phyloP scores from a whole-genome alignment of 441 rosid genomes.

The Brassica balearica region DNA sequence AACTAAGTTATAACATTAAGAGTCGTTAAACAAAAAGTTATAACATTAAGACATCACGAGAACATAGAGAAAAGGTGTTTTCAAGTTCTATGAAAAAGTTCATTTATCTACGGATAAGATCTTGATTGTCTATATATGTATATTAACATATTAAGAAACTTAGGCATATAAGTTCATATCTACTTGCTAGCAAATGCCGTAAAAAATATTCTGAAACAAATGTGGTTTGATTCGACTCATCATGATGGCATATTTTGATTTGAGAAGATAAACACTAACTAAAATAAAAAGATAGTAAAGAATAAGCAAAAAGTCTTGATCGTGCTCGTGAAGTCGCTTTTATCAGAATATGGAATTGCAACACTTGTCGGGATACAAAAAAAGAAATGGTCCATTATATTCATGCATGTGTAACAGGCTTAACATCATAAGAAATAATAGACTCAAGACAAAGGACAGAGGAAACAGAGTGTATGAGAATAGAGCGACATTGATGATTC shows the following conservation, averaged over 20 bases:
- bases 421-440: slow-evolving; percentile 18
- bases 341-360: slow-evolving; percentile 27
- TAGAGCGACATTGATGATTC: slow-evolving; percentile 34
- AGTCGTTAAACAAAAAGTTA: background rate
- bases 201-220: background rate
- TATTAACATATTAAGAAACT: background rate
- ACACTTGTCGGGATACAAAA: slow-evolving; percentile 35
- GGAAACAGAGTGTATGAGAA: slow-evolving; percentile 34
- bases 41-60: background rate
- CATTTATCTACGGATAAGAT: background rate
- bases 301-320: slow-evolving; percentile 14
- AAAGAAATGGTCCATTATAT: slow-evolving; percentile 34
- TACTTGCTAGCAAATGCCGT: background rate
- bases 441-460: slow-evolving; percentile 4
- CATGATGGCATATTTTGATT: background rate
- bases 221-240: background rate
- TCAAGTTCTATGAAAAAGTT: background rate
- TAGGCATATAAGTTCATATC: background rate
- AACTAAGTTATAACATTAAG: background rate
- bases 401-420: slow-evolving; percentile 30
- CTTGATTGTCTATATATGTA: background rate
- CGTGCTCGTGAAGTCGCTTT: slow-evolving; percentile 39
- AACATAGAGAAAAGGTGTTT: background rate
- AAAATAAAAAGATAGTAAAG: background rate
- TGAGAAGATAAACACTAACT: background rate